Percentiles rank a stretch among this genome's conserved stretches.
These are phyloP conservation scores for Ceratocystis colombiana DNA, from an alignment of 2,329 filamentous ascomycete species.

Conservation along the genomic window DNA sequence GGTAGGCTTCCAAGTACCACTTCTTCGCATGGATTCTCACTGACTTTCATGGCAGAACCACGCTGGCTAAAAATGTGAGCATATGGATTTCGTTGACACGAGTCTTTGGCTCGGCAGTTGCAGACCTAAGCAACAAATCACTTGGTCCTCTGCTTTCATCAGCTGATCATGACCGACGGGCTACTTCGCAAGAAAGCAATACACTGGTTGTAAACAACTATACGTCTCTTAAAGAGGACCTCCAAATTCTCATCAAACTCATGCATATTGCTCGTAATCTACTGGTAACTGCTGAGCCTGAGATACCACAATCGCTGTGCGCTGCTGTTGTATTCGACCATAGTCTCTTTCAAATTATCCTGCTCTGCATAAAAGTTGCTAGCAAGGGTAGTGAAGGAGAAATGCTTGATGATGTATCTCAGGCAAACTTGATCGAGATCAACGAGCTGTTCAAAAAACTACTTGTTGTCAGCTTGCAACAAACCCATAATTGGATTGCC, in stretches of 20 bases:
- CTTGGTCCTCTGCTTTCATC: constrained; percentile 46
- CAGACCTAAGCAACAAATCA: constrained; percentile 49
- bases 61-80: constrained; percentile 51
- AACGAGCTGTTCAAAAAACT: constrained; percentile 58
- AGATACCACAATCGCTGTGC: constrained; percentile 56
- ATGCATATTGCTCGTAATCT: constrained; percentile 58
- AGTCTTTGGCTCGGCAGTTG: constrained; percentile 52
- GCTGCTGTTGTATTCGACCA: constrained; percentile 55
- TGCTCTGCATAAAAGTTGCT: constrained; percentile 55
- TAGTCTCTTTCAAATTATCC: constrained; percentile 55
- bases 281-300: constrained; percentile 53
- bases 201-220: constrained; percentile 55
- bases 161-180: constrained; percentile 45
- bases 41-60: constrained; percentile 38
- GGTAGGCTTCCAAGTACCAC: constrained; percentile 35
- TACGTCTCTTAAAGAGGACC: constrained; percentile 49
- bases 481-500: constrained; percentile 59
- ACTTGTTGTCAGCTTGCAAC: constrained; percentile 54
- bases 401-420: constrained; percentile 48
- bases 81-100: constrained; percentile 56
- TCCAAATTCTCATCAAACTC: constrained; percentile 54
- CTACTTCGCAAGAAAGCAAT: constrained; percentile 53
- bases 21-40: neutral
- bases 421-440: constrained; percentile 50
- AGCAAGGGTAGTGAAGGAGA: constrained; percentile 59